Evolutionary conservation across 2,329 filamentous ascomycete species (phyloP).

Genomic region (Aspergillus chevalieri): DNA sequence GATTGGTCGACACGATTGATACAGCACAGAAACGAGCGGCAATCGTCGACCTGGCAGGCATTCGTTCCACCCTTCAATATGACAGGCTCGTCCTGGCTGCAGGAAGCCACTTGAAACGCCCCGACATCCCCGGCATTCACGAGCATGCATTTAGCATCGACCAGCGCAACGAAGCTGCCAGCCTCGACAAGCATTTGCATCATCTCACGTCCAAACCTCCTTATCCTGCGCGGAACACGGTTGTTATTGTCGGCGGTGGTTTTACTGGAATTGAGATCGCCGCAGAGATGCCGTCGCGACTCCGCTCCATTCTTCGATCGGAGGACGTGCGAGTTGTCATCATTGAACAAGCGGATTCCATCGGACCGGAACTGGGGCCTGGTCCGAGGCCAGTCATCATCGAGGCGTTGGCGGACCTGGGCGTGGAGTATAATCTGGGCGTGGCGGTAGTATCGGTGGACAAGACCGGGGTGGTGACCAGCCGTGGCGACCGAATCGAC

Average conservation of each 20-base stretch:
- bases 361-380: slow-evolving; percentile 30
- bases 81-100: neutral
- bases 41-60: neutral
- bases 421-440: slow-evolving; percentile 26
- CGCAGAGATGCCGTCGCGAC: slow-evolving; percentile 24
- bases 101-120: neutral
- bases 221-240: slow-evolving; percentile 25
- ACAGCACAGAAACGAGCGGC: neutral
- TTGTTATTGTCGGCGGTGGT: slow-evolving; percentile 29
- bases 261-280: slow-evolving; percentile 31
- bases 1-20: neutral
- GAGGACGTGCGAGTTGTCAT: neutral
- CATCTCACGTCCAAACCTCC: slow-evolving; percentile 15
- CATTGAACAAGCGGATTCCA: slow-evolving; percentile 19
- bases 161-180: slow-evolving; percentile 10
- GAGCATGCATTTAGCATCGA: neutral
- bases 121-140: neutral
- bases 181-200: slow-evolving; percentile 25
- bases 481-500: slow-evolving; percentile 28
- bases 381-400: slow-evolving; percentile 28
- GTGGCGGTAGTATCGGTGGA: slow-evolving; percentile 21
- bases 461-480: slow-evolving; percentile 16
- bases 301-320: slow-evolving; percentile 18
- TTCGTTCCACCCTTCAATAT: neutral
- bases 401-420: slow-evolving; percentile 23